A percentile compares a stretch with the other conserved stretches of the same genome.
phyloP scores from a whole-genome alignment of 106 monocot genomes.

The Dendrobium chrysotoxum region DNA sequence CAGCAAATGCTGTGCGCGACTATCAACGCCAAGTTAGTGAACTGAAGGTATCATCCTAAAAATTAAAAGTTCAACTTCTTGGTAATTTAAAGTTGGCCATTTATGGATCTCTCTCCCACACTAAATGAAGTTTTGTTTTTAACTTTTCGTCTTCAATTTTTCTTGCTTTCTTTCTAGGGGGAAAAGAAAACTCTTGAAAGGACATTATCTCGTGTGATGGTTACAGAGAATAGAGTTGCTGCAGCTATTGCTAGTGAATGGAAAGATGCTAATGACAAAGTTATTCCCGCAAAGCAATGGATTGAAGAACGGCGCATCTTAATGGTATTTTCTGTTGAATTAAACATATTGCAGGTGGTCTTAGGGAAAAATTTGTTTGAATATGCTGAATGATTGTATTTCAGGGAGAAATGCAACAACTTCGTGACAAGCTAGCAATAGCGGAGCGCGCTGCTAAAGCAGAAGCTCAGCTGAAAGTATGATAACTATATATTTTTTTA shows the following conservation, averaged over 20 bases:
- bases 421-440: constrained; percentile 66
- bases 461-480: constrained; percentile 78
- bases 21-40: constrained; percentile 68
- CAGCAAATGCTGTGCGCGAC: constrained; percentile 85
- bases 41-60: constrained; percentile 39
- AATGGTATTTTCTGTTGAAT: constrained; percentile 30
- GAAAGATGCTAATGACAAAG: constrained; percentile 82
- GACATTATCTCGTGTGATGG: constrained; percentile 75
- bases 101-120: background rate
- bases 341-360: background rate
- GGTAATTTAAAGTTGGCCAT: background rate
- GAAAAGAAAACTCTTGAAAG: constrained; percentile 79
- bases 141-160: background rate
- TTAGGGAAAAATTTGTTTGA: background rate
- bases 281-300: constrained; percentile 85
- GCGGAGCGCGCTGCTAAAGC: constrained; percentile 59
- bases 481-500: background rate
- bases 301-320: constrained; percentile 62
- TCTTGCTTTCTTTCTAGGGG: constrained; percentile 21
- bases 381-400: background rate
- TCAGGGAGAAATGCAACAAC: constrained; percentile 84
- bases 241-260: constrained; percentile 72
- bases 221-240: constrained; percentile 72
- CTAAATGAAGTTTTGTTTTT: background rate
- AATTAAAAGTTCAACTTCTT: background rate